These are phyloP conservation scores for Hymenoscyphus occultus DNA, from an alignment of 2,329 filamentous ascomycete genomes.

Conservation along the genomic window DNA sequence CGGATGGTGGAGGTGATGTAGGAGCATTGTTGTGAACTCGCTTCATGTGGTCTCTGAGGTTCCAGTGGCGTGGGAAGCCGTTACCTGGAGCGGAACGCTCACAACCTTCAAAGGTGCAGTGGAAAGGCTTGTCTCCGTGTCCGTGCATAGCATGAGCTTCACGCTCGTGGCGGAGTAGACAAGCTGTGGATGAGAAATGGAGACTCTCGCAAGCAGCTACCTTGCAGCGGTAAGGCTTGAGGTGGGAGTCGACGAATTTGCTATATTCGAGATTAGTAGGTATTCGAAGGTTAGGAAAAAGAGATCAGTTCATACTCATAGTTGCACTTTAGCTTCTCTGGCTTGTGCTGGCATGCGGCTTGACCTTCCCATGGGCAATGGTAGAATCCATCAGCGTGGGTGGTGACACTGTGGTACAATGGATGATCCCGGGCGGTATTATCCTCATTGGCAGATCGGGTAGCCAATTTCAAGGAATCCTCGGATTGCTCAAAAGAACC, in stretches of 20 bases:
- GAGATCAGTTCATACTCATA: slow-evolving; percentile 73
- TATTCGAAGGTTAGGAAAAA: slow-evolving; percentile 14
- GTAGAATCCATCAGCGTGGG: slow-evolving; percentile 75
- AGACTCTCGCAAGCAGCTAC: slow-evolving; percentile 76
- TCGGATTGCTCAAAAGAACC: slow-evolving; percentile 28
- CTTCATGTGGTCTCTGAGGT: slow-evolving; percentile 95
- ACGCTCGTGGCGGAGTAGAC: slow-evolving; percentile 88
- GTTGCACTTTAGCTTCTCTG: slow-evolving; percentile 97
- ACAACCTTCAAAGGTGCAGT: slow-evolving; percentile 84
- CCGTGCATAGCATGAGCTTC: slow-evolving; percentile 96
- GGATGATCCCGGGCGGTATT: slow-evolving; percentile 58
- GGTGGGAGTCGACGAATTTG: slow-evolving; percentile 95
- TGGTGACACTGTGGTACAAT: slow-evolving; percentile 65
- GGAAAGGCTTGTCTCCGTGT: slow-evolving; percentile 87
- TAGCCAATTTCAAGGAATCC: slow-evolving; percentile 32
- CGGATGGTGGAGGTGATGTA: slow-evolving; percentile 31
- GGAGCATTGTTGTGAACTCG: slow-evolving; percentile 68
- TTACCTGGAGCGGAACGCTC: slow-evolving; percentile 79
- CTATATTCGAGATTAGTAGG: slow-evolving; percentile 46
- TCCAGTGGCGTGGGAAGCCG: slow-evolving; percentile 94
- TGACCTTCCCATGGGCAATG: slow-evolving; percentile 86
- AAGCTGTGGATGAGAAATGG: slow-evolving; percentile 92
- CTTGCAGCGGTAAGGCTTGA: slow-evolving; percentile 97
- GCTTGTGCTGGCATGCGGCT: slow-evolving; percentile 75
- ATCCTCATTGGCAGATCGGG: slow-evolving; percentile 35